Conservation (phyloP, 345 rosid species). For the Excoecaria cochinchinensis region DNA sequence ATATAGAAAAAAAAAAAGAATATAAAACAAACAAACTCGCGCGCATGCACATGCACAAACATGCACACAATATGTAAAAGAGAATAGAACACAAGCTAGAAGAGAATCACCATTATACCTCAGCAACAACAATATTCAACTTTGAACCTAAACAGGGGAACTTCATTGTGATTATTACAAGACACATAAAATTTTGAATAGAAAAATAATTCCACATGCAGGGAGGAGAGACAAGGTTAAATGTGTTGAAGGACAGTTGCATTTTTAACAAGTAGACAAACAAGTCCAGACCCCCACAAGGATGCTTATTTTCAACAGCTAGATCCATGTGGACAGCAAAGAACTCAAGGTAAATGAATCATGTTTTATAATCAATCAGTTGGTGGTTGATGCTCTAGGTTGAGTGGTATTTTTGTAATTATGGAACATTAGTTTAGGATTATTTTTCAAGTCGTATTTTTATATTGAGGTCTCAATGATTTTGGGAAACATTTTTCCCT, state of each 20-base stretch:
- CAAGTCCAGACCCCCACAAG: not conserved
- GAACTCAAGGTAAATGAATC: not conserved
- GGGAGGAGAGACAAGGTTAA: not conserved
- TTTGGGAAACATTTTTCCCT: too few species aligned
- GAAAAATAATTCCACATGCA: not conserved
- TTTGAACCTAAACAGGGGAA: not conserved
- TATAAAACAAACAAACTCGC: too few species aligned
- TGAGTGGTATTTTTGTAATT: too few species aligned
- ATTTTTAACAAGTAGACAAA: not conserved
- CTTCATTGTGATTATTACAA: not conserved
- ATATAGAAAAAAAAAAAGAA: too few species aligned
- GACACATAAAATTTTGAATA: not conserved
- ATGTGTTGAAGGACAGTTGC: not conserved
- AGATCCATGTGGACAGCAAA: not conserved
- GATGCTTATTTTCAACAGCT: not conserved
- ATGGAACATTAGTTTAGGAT: not conserved
- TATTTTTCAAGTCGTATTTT: not conserved
- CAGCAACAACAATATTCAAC: not conserved
- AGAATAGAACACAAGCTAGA: too few species aligned
- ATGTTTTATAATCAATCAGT: not conserved
- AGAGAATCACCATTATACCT: too few species aligned
- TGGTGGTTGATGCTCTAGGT: not conserved
- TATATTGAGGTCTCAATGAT: too few species aligned
- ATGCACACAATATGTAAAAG: not conserved
- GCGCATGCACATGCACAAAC: too few species aligned